Conservation (phyloP, 2,329 filamentous ascomycete genomes). For the Stemphylium beticola region DNA sequence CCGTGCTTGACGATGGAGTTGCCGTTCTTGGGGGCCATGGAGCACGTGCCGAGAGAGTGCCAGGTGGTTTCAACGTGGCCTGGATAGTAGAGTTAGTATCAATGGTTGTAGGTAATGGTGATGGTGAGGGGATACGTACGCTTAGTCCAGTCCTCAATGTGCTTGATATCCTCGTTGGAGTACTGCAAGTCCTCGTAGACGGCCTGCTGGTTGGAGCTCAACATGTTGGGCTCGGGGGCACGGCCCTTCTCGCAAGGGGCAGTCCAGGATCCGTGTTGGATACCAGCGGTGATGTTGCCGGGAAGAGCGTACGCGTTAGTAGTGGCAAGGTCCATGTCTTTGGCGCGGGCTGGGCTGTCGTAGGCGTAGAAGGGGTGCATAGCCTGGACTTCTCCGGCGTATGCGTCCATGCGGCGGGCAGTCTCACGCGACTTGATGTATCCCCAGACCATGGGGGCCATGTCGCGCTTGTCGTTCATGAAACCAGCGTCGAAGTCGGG, state of each 20-base stretch:
- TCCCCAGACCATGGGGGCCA: slow-evolving; percentile 80
- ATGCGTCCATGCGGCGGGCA: slow-evolving; percentile 77
- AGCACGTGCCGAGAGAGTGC: slow-evolving; percentile 73
- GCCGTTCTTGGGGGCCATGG: slow-evolving; percentile 76
- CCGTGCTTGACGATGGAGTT: slow-evolving; percentile 83
- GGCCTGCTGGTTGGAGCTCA: slow-evolving; percentile 70
- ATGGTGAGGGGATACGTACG: slow-evolving; percentile 27
- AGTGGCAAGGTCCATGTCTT: slow-evolving; percentile 76
- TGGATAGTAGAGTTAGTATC: slow-evolving; percentile 8
- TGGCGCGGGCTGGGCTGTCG: slow-evolving; percentile 71
- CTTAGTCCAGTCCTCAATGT: slow-evolving; percentile 69
- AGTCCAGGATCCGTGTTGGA: slow-evolving; percentile 76
- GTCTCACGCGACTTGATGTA: slow-evolving; percentile 85
- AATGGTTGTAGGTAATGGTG: not conserved
- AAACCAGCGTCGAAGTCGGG: slow-evolving; percentile 83
- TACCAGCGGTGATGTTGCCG: slow-evolving; percentile 72
- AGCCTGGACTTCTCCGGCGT: slow-evolving; percentile 70
- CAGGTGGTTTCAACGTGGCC: slow-evolving; percentile 76
- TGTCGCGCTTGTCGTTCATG: slow-evolving; percentile 85
- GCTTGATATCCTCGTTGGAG: slow-evolving; percentile 65
- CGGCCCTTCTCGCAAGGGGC: slow-evolving; percentile 63
- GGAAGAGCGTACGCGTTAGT: slow-evolving; percentile 78
- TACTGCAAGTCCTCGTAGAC: slow-evolving; percentile 71
- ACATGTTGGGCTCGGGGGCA: slow-evolving; percentile 54
- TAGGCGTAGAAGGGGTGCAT: slow-evolving; percentile 76